phyloP scores from a whole-genome alignment of 345 rosid genomes.

The Clausena lansium region DNA sequence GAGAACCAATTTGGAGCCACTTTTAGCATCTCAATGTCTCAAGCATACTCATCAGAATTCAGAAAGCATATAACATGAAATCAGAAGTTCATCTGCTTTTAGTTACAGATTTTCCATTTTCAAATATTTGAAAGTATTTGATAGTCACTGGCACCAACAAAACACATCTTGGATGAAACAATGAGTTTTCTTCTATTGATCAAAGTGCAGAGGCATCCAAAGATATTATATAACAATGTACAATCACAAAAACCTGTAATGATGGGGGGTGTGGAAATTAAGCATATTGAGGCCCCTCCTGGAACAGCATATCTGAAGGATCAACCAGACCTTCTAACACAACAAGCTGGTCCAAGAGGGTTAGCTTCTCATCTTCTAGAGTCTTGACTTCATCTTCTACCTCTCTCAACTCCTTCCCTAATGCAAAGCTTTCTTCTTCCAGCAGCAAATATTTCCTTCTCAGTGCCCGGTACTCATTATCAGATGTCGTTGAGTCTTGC shows the following conservation, averaged over 20 bases:
- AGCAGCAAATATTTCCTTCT: constrained; percentile 70
- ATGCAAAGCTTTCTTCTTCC: constrained; percentile 68
- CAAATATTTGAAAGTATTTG: not conserved
- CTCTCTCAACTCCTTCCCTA: constrained; percentile 63
- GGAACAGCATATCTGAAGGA: constrained; percentile 48
- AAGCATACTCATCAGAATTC: not conserved
- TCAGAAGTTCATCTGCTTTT: not conserved
- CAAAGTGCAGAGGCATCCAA: not conserved
- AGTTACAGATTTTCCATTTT: not conserved
- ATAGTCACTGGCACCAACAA: not conserved
- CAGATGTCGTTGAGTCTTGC: constrained; percentile 56
- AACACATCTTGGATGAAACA: not conserved
- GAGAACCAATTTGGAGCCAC: not conserved
- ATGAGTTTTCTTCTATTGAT: not conserved
- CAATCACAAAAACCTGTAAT: not conserved
- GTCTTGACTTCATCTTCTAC: constrained; percentile 62
- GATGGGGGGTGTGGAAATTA: not conserved
- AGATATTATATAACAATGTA: not conserved
- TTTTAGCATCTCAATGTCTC: not conserved
- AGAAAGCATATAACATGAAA: not conserved
- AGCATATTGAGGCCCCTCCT: constrained; percentile 9
- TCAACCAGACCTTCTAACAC: constrained; percentile 88
- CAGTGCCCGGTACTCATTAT: constrained; percentile 61
- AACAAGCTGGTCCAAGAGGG: constrained; percentile 78
- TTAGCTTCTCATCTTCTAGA: constrained; percentile 74